Conservation (phyloP, 2,329 filamentous ascomycete species). For the Calycina herbarum region DNA sequence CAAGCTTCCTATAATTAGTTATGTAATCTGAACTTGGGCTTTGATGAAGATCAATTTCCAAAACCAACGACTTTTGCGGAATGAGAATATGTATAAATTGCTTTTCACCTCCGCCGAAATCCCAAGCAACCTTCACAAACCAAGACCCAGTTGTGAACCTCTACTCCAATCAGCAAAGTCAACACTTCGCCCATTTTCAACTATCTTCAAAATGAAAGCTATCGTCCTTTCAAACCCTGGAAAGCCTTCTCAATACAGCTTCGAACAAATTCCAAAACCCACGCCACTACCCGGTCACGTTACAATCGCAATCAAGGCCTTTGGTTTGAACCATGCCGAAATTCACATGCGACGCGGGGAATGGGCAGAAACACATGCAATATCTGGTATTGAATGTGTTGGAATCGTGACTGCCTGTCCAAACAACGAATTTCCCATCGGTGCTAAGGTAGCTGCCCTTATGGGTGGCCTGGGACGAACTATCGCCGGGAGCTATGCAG, state of each 20-base stretch:
- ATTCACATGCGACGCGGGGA: slow-evolving; percentile 20
- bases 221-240: slow-evolving; percentile 18
- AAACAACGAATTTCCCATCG: slow-evolving; percentile 18
- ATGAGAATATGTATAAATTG: no score
- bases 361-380: slow-evolving; percentile 15
- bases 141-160: no score
- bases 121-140: no score
- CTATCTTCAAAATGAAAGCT: slow-evolving; percentile 11
- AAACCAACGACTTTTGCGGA: no score
- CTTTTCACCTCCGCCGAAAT: no score
- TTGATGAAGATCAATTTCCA: no score
- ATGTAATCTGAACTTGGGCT: no score
- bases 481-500: slow-evolving; percentile 29
- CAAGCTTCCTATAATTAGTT: no score
- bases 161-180: no score
- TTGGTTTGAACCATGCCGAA: slow-evolving; percentile 41
- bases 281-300: slow-evolving; percentile 40
- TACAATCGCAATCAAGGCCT: slow-evolving; percentile 43
- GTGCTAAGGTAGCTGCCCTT: slow-evolving; percentile 25
- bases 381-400: slow-evolving; percentile 34
- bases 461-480: slow-evolving; percentile 31
- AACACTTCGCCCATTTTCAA: no score
- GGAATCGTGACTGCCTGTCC: slow-evolving; percentile 25
- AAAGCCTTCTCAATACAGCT: slow-evolving; percentile 14
- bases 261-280: slow-evolving; percentile 43